Base-by-base conservation (phyloP, 2,329 filamentous ascomycete genomes). In the Sphaerulina vaccinii region DNA sequence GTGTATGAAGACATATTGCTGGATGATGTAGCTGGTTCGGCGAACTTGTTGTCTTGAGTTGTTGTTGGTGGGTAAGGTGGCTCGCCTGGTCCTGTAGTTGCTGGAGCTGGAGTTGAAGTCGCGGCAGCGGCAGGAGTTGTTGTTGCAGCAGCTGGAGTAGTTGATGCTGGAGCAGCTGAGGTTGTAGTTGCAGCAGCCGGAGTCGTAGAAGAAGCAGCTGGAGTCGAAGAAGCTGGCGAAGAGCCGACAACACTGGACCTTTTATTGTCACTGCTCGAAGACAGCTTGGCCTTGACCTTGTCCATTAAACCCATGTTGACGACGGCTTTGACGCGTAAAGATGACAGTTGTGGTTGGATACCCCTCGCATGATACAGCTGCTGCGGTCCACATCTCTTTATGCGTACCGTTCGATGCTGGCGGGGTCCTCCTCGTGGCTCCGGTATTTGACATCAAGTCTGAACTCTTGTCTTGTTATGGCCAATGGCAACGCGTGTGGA, bases 1-100 rank as follows among this genome's bases (percentile, higher is more conserved):
- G 71, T 66, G 64, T 74, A 76, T 41, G 67, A 70, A 32, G 73
- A 64, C 75, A 77, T 78, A 38, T 50, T 69, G 56, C 54, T 38
- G 35, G 35, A 24, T 5, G 36, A 29, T 10, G 24, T 5, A 27
- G 33, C 21, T 35, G 43, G 44, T 51, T 48, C 42, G 43, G 41
- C 48, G 19, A 37, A 48, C 27, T 47, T 41, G 46, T 24, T 45
- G 40, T 21, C 32, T 19, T 21, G 33, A 38, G 44, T 18, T 13
- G 36, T 35, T 36, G 35, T 7, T 22, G 24, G 24, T 39, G 22
- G 7, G 44, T 5, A 16, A 47, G 16, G 10, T 32, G 33, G 21
- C 27, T 23, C 1, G 44, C 3, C 10, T 36, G 18, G 44, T 39
- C n/a, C n/a, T 38, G 15, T 11, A 41, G 5, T 27, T 6, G 24